A percentile compares a stretch with the other conserved stretches of the same genome.
Evolutionary conservation across 257 asterid genomes (phyloP).

Genomic region (Solanum corneliomulleri): DNA sequence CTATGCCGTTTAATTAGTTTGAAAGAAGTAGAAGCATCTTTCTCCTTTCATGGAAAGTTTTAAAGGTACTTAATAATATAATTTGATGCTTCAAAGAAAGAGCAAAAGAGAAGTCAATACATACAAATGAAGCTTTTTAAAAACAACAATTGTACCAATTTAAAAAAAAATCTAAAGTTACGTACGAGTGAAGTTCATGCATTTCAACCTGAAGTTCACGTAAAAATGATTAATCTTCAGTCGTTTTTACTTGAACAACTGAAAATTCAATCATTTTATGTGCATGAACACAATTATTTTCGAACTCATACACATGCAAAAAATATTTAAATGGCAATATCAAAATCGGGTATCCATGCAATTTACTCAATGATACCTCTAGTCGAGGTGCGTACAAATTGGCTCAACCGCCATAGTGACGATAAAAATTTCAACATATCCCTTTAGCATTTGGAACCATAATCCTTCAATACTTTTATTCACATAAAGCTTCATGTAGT

Average conservation of each 20-base stretch:
- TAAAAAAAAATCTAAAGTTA: fast-evolving
- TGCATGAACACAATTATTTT: neutral
- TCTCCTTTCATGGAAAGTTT: neutral
- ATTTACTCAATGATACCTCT: neutral
- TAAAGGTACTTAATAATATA: neutral
- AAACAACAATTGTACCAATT: neutral
- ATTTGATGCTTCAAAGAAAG: neutral
- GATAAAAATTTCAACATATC: neutral
- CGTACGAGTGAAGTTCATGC: neutral
- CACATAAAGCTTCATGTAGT: neutral
- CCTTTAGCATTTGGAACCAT: neutral
- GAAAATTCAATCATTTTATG: neutral
- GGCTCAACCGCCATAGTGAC: neutral
- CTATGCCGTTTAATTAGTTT: neutral
- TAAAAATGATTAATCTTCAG: neutral
- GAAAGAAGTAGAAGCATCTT: neutral
- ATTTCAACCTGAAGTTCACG: too few relatives aligned
- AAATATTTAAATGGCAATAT: neutral
- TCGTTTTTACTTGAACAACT: neutral
- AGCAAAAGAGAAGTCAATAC: neutral
- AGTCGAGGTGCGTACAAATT: neutral
- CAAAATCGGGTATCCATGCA: neutral
- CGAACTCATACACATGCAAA: neutral
- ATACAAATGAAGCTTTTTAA: neutral
- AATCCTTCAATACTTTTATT: neutral